These are phyloP conservation scores for Malassezia vespertilionis DNA, from an alignment of 1,284 basidiomycete genomes.

Conservation along the genomic window DNA sequence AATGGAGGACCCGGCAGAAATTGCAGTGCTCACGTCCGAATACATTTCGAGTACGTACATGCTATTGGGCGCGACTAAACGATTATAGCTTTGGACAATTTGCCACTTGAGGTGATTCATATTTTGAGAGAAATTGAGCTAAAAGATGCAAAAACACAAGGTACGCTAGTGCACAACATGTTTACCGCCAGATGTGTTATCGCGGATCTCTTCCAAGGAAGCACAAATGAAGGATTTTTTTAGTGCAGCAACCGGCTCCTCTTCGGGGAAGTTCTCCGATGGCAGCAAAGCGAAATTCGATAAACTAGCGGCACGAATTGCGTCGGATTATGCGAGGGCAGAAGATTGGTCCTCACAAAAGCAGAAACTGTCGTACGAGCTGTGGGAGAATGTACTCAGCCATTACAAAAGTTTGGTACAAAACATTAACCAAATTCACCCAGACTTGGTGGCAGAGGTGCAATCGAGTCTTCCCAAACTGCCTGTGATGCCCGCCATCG, in stretches of 20 bases:
- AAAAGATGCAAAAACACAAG: constrained; percentile 42
- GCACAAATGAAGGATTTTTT: constrained; percentile 29
- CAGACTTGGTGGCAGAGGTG: constrained; percentile 32
- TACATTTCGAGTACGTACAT: constrained; percentile 33
- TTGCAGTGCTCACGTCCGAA: constrained; percentile 40
- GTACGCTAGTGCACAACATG: constrained; percentile 3
- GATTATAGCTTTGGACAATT: constrained; percentile 29
- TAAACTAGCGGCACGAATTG: constrained; percentile 34
- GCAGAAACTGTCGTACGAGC: constrained; percentile 22
- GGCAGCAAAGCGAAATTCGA: constrained; percentile 30
- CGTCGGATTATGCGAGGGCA: constrained; percentile 32
- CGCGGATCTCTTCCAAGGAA: constrained; percentile 36
- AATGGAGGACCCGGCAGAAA: constrained; percentile 43
- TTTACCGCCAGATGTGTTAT: constrained; percentile 27
- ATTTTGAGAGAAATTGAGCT: constrained; percentile 44
- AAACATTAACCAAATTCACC: constrained; percentile 32
- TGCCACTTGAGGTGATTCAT: constrained; percentile 42
- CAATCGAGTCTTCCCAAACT: constrained; percentile 19
- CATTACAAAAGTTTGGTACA: constrained; percentile 31
- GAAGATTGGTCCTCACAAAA: constrained; percentile 41
- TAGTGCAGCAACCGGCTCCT: constrained; percentile 18
- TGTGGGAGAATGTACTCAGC: constrained; percentile 29
- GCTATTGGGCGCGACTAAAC: no score
- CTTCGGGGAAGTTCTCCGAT: constrained; percentile 22
- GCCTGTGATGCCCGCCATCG: constrained; percentile 16